Evolutionary conservation across 1,284 basidiomycete species (phyloP).

Genomic region (Trametes sp.): DNA sequence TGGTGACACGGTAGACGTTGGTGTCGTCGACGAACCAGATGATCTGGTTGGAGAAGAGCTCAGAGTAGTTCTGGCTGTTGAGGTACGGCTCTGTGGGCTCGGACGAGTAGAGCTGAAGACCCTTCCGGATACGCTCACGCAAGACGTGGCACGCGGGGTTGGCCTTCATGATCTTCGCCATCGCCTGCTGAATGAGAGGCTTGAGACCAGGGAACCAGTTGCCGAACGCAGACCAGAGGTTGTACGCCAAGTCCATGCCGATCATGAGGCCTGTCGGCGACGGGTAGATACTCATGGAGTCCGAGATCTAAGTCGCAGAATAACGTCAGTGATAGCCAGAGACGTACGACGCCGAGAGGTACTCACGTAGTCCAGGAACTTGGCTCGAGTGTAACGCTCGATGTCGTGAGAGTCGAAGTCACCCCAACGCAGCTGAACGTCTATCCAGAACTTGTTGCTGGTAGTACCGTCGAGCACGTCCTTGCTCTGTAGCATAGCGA

Average conservation of each 20-base stretch:
- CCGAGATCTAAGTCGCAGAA: constrained; percentile 73
- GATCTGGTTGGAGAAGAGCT: constrained; percentile 99
- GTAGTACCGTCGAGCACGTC: constrained; percentile 98
- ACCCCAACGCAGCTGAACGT: constrained; percentile 98
- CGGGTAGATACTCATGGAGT: constrained; percentile 98
- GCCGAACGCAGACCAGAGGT: constrained; percentile 98
- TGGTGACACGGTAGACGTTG: constrained; percentile 99
- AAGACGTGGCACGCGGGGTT: constrained; percentile 98
- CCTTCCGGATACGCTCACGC: constrained; percentile 98
- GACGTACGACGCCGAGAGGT: not conserved
- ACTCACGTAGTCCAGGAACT: constrained; percentile 93
- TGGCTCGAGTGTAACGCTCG: constrained; percentile 96
- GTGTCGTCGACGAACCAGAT: constrained; percentile 99
- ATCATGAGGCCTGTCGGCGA: constrained; percentile 99
- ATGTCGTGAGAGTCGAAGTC: constrained; percentile 99
- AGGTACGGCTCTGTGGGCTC: constrained; percentile 99
- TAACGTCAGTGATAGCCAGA: constrained; percentile 6
- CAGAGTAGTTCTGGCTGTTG: constrained; percentile 98
- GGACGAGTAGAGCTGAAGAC: constrained; percentile 97
- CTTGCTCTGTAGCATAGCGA: constrained; percentile 70
- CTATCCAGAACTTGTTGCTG: constrained; percentile 99
- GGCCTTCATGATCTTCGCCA: constrained; percentile 99
- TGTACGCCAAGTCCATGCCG: constrained; percentile 98
- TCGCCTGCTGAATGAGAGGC: constrained; percentile 97
- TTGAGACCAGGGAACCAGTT: constrained; percentile 99